These are phyloP conservation scores for Neonectria faginata DNA, from an alignment of 2,329 filamentous ascomycete species.

Conservation along the genomic window DNA sequence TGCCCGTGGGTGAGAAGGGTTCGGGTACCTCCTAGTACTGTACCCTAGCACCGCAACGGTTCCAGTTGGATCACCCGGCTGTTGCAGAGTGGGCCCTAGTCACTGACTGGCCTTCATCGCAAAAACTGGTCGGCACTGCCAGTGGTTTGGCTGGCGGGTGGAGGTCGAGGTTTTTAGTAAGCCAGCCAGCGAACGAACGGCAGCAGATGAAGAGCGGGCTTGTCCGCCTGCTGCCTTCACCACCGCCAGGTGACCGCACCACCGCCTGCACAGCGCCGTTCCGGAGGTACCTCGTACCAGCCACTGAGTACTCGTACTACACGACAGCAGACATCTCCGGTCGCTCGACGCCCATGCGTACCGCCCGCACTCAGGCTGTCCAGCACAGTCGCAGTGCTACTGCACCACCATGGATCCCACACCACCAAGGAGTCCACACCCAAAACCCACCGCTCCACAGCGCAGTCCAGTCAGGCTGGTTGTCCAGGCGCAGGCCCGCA, in stretches of 20 bases:
- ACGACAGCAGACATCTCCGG: constrained; percentile 5
- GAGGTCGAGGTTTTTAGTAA: constrained; percentile 8
- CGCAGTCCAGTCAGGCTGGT: constrained; percentile 19
- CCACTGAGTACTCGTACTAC: background rate
- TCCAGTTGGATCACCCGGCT: background rate
- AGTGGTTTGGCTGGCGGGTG: background rate
- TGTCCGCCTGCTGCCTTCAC: background rate
- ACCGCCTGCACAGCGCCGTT: background rate
- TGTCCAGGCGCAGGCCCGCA: constrained; percentile 18
- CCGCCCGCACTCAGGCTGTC: constrained; percentile 3
- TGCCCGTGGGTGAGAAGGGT: background rate
- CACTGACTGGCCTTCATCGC: too few species aligned
- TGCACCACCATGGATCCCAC: constrained; percentile 24
- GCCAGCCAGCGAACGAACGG: constrained; percentile 17
- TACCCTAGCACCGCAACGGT: background rate
- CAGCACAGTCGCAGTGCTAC: constrained; percentile 21
- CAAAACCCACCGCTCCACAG: constrained; percentile 20
- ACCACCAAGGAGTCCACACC: background rate
- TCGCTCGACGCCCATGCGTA: background rate
- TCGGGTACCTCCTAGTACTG: background rate
- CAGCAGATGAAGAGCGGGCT: constrained; percentile 12
- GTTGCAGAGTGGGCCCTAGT: constrained; percentile 1
- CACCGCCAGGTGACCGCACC: background rate
- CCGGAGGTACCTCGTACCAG: background rate
- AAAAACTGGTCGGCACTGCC: background rate